phyloP scores from a whole-genome alignment of 2,329 filamentous ascomycete genomes.

The Alternaria ventricosa region DNA sequence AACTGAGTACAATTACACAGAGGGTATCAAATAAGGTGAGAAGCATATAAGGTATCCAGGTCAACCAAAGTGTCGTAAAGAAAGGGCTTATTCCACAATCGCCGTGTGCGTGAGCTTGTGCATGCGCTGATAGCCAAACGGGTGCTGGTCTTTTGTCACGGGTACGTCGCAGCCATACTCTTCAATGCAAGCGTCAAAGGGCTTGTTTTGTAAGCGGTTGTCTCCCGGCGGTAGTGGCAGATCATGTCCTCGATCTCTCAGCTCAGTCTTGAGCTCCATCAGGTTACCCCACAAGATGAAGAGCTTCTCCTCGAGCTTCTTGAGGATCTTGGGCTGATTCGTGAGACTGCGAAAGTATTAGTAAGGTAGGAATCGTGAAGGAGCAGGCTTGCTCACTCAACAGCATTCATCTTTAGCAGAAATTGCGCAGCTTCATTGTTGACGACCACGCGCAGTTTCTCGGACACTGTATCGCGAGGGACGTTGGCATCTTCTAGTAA shows the following conservation, averaged over 20 bases:
- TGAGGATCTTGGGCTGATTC: conserved; percentile 56
- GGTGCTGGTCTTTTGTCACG: conserved; percentile 11
- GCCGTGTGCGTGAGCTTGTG: conserved; percentile 30
- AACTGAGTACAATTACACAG: not conserved
- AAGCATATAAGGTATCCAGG: not conserved
- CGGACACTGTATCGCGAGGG: conserved; percentile 30
- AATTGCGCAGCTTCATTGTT: conserved; percentile 61
- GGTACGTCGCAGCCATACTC: conserved; percentile 32
- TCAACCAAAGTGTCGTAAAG: not conserved
- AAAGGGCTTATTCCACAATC: conserved; percentile 15
- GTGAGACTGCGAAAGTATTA: conserved; percentile 60
- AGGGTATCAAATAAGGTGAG: not conserved
- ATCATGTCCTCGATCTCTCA: conserved; percentile 53
- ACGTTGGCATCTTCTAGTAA: conserved; percentile 72
- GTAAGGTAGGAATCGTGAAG: not conserved
- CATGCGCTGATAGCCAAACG: conserved; percentile 31
- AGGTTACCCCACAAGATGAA: conserved; percentile 87
- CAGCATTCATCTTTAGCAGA: conserved; percentile 63
- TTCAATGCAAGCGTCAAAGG: conserved; percentile 50
- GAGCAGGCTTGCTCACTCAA: conserved; percentile 54
- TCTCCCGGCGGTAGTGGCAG: conserved; percentile 35
- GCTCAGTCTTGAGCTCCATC: conserved; percentile 63
- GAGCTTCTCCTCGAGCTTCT: conserved; percentile 69
- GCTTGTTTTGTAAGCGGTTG: conserved; percentile 44
- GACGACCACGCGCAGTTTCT: conserved; percentile 70